Conservation (phyloP, 2,329 filamentous ascomycete species). For the Thielaviopsis ethacetica region DNA sequence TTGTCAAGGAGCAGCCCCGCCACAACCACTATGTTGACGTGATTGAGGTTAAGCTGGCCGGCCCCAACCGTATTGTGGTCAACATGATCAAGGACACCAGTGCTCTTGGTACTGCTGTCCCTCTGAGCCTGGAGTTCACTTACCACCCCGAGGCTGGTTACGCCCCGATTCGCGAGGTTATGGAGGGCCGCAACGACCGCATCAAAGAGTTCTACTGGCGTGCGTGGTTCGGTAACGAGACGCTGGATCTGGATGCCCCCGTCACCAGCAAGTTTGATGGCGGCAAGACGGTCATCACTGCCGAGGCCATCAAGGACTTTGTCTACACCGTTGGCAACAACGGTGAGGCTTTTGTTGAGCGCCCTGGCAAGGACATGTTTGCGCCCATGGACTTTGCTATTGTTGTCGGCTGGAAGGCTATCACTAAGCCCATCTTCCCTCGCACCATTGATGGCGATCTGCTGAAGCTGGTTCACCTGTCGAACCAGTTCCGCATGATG, state of each 20-base stretch:
- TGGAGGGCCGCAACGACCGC: slow-evolving; percentile 87
- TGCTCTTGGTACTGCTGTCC: slow-evolving; percentile 64
- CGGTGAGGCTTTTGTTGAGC: slow-evolving; percentile 90
- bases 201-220: slow-evolving; percentile 99
- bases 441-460: slow-evolving; percentile 90
- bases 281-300: slow-evolving; percentile 71
- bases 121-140: slow-evolving; percentile 71
- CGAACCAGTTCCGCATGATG: slow-evolving; percentile 96
- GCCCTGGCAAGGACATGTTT: slow-evolving; percentile 82
- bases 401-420: slow-evolving; percentile 97
- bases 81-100: slow-evolving; percentile 90
- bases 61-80: slow-evolving; percentile 66
- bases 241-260: slow-evolving; percentile 65
- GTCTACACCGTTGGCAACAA: slow-evolving; percentile 98
- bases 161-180: slow-evolving; percentile 92
- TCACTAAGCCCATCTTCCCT: slow-evolving; percentile 98
- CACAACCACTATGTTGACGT: slow-evolving; percentile 80
- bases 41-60: slow-evolving; percentile 63
- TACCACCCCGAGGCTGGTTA: slow-evolving; percentile 95
- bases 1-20: slow-evolving; percentile 71
- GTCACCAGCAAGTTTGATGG: slow-evolving; percentile 84
- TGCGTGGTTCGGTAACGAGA: slow-evolving; percentile 86
- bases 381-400: slow-evolving; percentile 99
- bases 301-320: slow-evolving; percentile 92
- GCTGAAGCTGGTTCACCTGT: slow-evolving; percentile 88